Conservation (phyloP, 1,284 basidiomycete species). For the Pseudomicrostroma phylloplanum region DNA sequence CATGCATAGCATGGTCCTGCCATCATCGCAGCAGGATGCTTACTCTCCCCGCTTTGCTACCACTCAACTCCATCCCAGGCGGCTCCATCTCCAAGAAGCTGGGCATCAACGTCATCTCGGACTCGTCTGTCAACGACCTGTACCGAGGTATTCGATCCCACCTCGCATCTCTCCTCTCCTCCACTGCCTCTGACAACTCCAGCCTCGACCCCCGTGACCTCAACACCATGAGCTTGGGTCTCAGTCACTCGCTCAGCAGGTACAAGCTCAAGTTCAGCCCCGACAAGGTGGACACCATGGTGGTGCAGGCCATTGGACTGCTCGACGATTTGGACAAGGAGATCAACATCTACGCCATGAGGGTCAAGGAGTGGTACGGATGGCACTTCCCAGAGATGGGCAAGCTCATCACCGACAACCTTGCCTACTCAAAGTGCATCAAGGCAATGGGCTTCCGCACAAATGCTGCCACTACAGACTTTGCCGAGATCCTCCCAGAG, state of each 20-base stretch:
- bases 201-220: conserved; percentile 69
- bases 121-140: conserved; percentile 67
- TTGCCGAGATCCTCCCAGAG: conserved; percentile 80
- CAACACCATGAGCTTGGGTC: conserved; percentile 93
- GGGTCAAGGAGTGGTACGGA: conserved; percentile 99
- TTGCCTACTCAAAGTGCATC: conserved; percentile 77
- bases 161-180: conserved; percentile 67
- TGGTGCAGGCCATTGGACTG: conserved; percentile 96
- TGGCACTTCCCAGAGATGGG: conserved; percentile 99
- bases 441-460: conserved; percentile 60
- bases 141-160: conserved; percentile 94
- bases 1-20: no score
- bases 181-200: conserved; percentile 35
- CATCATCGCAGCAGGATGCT: neutral
- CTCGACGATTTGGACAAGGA: conserved; percentile 98
- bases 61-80: conserved; percentile 53
- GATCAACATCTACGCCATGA: conserved; percentile 98
- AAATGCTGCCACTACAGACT: conserved; percentile 76
- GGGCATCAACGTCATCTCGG: conserved; percentile 74
- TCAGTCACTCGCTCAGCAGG: conserved; percentile 91
- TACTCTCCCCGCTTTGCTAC: conserved; percentile 7
- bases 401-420: conserved; percentile 94
- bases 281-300: conserved; percentile 99
- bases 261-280: conserved; percentile 99
- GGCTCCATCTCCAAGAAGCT: conserved; percentile 87